Conservation (phyloP, 2,329 filamentous ascomycete species). For the Colletotrichum tropicale region DNA sequence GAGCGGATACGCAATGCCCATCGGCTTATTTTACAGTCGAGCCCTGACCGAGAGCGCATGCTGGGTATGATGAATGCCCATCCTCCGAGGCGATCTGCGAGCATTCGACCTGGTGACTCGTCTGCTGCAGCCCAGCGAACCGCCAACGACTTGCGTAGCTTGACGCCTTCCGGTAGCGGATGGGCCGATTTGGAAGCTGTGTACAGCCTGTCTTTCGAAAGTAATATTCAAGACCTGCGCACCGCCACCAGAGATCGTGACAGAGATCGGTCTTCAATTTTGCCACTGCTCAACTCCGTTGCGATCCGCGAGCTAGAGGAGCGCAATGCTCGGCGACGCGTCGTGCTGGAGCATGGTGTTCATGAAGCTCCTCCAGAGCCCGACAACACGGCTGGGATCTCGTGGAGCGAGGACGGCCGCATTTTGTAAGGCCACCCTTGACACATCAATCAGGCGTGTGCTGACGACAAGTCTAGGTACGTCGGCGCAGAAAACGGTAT, state of each 20-base stretch:
- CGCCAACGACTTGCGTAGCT: not conserved
- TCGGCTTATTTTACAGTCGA: conserved; percentile 28
- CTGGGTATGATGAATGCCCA: conserved; percentile 1
- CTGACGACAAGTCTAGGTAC: conserved; percentile 49
- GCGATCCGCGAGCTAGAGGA: conserved; percentile 32
- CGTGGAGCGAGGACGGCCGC: conserved; percentile 66
- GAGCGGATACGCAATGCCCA: conserved; percentile 37
- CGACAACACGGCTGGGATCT: conserved; percentile 65
- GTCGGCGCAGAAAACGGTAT: conserved; percentile 74
- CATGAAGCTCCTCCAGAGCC: conserved; percentile 50
- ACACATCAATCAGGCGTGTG: not conserved
- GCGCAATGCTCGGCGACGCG: conserved; percentile 26
- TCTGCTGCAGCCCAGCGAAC: not conserved
- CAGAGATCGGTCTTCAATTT: conserved; percentile 38
- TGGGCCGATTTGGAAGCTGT: conserved; percentile 49
- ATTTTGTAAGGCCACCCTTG: conserved; percentile 52
- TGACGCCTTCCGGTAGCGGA: conserved; percentile 22
- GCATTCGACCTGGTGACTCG: not conserved
- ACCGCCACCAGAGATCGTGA: conserved; percentile 32
- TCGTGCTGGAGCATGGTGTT: conserved; percentile 40
- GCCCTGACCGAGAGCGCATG: conserved; percentile 7
- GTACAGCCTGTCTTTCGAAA: conserved; percentile 39
- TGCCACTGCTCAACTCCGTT: conserved; percentile 42
- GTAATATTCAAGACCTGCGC: conserved; percentile 28
- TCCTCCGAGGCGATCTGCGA: conserved; percentile 3